phyloP scores from a whole-genome alignment of 2,329 filamentous ascomycete species.

The Xylaria sp. region DNA sequence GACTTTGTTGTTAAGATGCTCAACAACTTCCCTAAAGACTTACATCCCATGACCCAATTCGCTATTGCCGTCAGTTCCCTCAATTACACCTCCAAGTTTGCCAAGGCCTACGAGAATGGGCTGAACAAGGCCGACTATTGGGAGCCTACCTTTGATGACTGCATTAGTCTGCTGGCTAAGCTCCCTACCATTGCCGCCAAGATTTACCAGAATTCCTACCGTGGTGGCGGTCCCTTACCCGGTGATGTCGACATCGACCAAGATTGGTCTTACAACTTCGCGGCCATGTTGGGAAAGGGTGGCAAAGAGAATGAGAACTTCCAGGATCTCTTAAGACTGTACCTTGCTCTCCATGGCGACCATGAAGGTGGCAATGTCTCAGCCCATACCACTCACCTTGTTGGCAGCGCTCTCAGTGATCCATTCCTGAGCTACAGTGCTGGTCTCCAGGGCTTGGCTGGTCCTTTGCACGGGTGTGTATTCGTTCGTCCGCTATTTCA shows the following conservation, averaged over 20 bases:
- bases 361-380: conserved; percentile 99
- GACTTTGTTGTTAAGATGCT: conserved; percentile 86
- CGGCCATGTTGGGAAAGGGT: conserved; percentile 90
- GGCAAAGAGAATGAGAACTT: conserved; percentile 90
- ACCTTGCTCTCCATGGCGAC: conserved; percentile 95
- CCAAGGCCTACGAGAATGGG: conserved; percentile 88
- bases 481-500: background rate
- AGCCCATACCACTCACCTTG: conserved; percentile 91
- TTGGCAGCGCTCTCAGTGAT: conserved; percentile 92
- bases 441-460: conserved; percentile 91
- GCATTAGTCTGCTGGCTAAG: conserved; percentile 91
- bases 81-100: conserved; percentile 93
- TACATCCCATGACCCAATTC: conserved; percentile 99
- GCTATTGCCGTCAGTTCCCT: conserved; percentile 94
- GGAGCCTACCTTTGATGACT: conserved; percentile 97
- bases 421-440: conserved; percentile 96
- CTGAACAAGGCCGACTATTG: conserved; percentile 97
- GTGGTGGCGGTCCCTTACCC: conserved; percentile 74
- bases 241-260: conserved; percentile 79
- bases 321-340: conserved; percentile 91
- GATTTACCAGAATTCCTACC: conserved; percentile 93
- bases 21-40: conserved; percentile 83
- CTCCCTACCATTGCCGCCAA: conserved; percentile 95
- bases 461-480: conserved; percentile 79
- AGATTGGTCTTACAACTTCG: conserved; percentile 99